phyloP scores from a whole-genome alignment of 2,329 filamentous ascomycete species.

The Aspergillus pseudotamarii region DNA sequence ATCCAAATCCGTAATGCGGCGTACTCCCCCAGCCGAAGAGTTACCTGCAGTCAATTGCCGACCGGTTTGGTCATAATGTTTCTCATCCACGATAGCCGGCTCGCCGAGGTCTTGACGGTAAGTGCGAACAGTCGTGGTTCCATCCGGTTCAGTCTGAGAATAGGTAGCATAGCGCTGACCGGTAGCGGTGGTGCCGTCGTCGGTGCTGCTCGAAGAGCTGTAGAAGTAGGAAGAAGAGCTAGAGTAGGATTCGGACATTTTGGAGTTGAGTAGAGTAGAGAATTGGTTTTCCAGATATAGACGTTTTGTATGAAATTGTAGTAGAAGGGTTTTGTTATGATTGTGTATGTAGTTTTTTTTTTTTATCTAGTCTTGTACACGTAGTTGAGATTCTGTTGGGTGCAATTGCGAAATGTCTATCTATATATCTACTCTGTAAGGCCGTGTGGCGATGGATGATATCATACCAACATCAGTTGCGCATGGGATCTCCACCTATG shows the following conservation, averaged over 20 bases:
- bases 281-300: not conserved
- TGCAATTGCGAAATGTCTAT: too few species aligned
- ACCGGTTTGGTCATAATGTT: constrained; percentile 36
- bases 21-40: constrained; percentile 24
- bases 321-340: not conserved
- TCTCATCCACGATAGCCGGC: constrained; percentile 36
- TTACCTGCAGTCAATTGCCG: constrained; percentile 27
- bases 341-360: not conserved
- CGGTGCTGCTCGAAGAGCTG: constrained; percentile 29
- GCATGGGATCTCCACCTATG: not conserved
- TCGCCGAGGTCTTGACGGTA: constrained; percentile 38
- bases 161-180: constrained; percentile 37
- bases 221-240: constrained; percentile 38
- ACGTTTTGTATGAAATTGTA: not conserved
- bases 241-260: constrained; percentile 30
- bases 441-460: not conserved
- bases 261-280: not conserved
- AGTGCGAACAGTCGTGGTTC: constrained; percentile 37
- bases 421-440: not conserved
- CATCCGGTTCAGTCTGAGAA: constrained; percentile 35
- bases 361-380: not conserved
- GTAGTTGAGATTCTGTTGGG: not conserved
- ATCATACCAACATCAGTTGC: not conserved
- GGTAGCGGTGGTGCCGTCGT: constrained; percentile 27
- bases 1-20: constrained; percentile 34